Conservation (phyloP, 164 flowering plant species). For the Chimonanthus praecox region DNA sequence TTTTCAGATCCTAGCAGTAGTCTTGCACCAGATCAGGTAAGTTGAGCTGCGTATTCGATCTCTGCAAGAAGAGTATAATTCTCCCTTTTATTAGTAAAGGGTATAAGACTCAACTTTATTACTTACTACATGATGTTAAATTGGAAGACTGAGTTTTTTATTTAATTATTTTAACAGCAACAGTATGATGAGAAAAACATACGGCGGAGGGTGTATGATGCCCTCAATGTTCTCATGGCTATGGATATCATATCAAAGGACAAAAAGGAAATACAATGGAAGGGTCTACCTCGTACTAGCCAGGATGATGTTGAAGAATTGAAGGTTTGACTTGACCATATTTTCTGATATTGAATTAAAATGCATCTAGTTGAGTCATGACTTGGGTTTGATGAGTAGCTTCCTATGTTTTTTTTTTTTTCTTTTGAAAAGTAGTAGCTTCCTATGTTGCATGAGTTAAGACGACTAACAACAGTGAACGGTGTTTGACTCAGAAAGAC, state of each 20-base stretch:
- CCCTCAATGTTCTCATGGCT: constrained; percentile 38
- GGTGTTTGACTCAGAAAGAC: too few species aligned
- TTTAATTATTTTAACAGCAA: constrained; percentile 40
- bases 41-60: background rate
- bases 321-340: constrained; percentile 13
- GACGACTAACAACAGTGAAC: too few species aligned
- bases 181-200: constrained; percentile 58
- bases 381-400: background rate
- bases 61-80: background rate
- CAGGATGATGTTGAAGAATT: constrained; percentile 26
- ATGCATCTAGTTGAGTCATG: background rate
- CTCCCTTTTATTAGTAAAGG: background rate
- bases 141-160: background rate
- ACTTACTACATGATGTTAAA: background rate
- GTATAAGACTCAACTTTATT: background rate
- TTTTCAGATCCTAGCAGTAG: constrained; percentile 26
- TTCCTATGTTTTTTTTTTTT: background rate
- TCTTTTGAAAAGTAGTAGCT: too few species aligned
- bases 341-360: background rate
- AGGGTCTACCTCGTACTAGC: constrained; percentile 25
- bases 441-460: too few species aligned
- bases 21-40: constrained; percentile 29
- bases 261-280: constrained; percentile 39
- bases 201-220: constrained; percentile 38
- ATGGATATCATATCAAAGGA: constrained; percentile 31